Evolutionary conservation across 1,284 basidiomycete genomes (phyloP).

Genomic region (Trichosporon faecale): DNA sequence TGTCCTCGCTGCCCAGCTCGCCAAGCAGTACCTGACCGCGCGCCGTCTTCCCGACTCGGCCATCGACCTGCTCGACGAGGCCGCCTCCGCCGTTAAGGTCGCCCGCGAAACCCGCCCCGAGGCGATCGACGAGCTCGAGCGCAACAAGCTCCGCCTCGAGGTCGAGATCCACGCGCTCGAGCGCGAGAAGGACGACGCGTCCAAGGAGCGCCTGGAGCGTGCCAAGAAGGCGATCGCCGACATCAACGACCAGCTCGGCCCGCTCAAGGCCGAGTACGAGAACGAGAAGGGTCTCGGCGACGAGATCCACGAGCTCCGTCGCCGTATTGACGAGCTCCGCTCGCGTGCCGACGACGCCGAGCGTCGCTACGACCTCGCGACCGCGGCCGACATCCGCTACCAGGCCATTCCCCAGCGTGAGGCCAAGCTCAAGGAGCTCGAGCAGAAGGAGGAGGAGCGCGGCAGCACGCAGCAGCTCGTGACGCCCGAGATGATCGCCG

Average conservation of each 20-base stretch:
- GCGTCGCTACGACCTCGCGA: conserved; percentile 75
- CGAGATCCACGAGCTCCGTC: conserved; percentile 74
- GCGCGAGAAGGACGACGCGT: conserved; percentile 85
- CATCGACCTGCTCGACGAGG: conserved; percentile 91
- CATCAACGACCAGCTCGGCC: conserved; percentile 84
- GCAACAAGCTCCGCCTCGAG: conserved; percentile 86
- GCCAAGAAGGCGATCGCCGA: conserved; percentile 79
- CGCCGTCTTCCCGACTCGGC: conserved; percentile 83
- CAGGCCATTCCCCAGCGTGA: conserved; percentile 93
- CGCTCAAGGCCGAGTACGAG: conserved; percentile 84
- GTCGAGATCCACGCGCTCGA: conserved; percentile 95
- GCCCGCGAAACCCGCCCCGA: conserved; percentile 93
- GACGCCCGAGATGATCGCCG: conserved; percentile 57
- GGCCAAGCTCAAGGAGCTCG: conserved; percentile 60
- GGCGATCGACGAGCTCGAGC: conserved; percentile 89
- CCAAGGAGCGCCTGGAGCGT: conserved; percentile 76
- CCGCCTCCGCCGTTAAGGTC: conserved; percentile 71
- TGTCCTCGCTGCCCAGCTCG: conserved; percentile 85
- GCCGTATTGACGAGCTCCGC: conserved; percentile 85
- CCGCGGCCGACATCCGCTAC: conserved; percentile 86
- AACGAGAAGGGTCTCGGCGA: conserved; percentile 83
- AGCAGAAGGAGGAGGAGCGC: conserved; percentile 55
- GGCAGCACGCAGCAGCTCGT: conserved; percentile 51
- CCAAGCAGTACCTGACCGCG: conserved; percentile 88
- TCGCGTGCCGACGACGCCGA: conserved; percentile 94